Base-by-base conservation (phyloP, 495 filamentous ascomycete species). In the Tuber microsphaerosporum region DNA sequence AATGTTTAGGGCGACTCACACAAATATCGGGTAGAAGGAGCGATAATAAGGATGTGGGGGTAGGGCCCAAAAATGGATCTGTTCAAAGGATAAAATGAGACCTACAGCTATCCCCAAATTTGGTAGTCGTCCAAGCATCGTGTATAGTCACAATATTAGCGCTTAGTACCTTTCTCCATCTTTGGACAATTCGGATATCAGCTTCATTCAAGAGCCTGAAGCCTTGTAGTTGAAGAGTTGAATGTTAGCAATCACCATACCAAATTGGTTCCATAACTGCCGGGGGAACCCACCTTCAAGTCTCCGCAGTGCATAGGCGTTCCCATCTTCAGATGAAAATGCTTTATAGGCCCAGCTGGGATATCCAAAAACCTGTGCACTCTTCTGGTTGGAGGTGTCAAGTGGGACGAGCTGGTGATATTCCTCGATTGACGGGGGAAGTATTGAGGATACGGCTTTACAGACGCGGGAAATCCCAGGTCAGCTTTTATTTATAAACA, bases 311-410 rank as follows among this genome's bases (percentile, higher is more conserved):
- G 90, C 91, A 84, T 97, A 98, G 17, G 89, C 89, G 74, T 90
- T 90, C 2, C 93, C 96, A 84, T 94, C 94, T 79, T 92, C 92
- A 79, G 88, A 91, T 3, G 92, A 96, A 73, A 91, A 89, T n/a
- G 94, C 95, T 84, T 98, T 98, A 85, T 97, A 99, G 0, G 97
- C 88, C 92, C 93, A 97, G 82, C 91, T 97, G 8, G 89, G 88
- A 83, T 92, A 96, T 16, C 93, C 93, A 85, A 97, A 97, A 7
- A 89, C 88, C 3, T 89, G 85, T 1, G 90, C 85, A 77, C 89
- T 92, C 84, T 92, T 94, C 81, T 91, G 89, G 75, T 92, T 89
- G 73, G 86, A 92, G 12, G 90, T 90, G 83, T 98, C 94, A 71
- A 99, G 84, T n/a, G 94, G 92, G 5, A 97, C 92, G 1, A 99